Evolutionary conservation across 306 rosid genomes (phyloP).

Genomic region (Luffa acutangula): DNA sequence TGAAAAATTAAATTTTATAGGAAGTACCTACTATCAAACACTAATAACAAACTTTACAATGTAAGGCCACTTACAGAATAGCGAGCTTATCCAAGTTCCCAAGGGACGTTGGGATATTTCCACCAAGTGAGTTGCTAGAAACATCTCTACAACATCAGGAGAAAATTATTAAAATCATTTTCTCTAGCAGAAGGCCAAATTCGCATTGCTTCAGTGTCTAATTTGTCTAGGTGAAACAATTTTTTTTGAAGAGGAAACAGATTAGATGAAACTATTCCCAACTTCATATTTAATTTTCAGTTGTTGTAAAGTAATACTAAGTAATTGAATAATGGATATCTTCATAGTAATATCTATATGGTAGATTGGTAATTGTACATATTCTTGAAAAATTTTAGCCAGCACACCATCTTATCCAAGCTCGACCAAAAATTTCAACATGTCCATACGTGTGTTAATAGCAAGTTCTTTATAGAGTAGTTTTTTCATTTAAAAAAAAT

Average conservation of each 20-base stretch:
- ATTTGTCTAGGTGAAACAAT: background rate
- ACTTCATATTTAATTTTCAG: background rate
- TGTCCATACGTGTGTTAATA: background rate
- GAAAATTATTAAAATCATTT: background rate
- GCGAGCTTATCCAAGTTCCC: constrained; percentile 65
- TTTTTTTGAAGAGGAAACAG: no score
- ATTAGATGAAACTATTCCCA: background rate
- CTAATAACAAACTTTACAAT: background rate
- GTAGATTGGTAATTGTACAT: background rate
- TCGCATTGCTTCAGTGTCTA: background rate
- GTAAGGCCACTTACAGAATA: constrained; percentile 46
- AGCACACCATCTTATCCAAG: background rate
- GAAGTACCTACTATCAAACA: background rate
- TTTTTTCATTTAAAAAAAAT: background rate
- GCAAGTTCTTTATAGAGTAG: background rate
- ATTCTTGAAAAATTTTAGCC: background rate
- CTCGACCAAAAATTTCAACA: background rate
- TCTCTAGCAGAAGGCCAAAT: background rate
- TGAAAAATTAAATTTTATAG: background rate
- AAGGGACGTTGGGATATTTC: constrained; percentile 64
- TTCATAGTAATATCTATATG: background rate
- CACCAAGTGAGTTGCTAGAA: constrained; percentile 83
- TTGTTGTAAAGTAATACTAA: background rate
- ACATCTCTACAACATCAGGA: constrained; percentile 54
- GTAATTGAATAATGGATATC: background rate